These are phyloP conservation scores for Candida hungchunana DNA, from an alignment of 805 yeast genomes.

Conservation along the genomic window DNA sequence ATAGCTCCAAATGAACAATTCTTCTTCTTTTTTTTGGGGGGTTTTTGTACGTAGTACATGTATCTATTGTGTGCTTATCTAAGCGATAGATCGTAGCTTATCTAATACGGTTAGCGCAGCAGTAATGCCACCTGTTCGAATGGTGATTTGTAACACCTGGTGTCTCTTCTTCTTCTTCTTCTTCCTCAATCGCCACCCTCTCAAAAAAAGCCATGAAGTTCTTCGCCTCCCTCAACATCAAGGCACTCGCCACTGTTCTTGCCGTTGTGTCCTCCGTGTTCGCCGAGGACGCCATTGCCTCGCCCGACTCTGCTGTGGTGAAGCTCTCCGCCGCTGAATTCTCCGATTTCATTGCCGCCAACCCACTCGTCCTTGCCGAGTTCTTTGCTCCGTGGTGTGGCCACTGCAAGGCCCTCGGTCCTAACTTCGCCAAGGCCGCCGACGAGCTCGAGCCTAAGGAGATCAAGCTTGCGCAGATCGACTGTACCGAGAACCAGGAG, in stretches of 20 bases:
- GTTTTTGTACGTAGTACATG: neutral
- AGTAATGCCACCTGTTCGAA: neutral
- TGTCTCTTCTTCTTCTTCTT: conserved; percentile 1
- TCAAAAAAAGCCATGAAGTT: conserved; percentile 33
- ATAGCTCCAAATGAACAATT: conserved; percentile 12
- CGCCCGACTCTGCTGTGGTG: conserved; percentile 83
- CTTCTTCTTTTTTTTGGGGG: neutral
- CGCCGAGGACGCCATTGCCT: conserved; percentile 63
- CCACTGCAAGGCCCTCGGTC: conserved; percentile 86
- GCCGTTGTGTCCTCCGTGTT: conserved; percentile 30
- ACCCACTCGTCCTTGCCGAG: conserved; percentile 80
- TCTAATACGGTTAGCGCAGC: too few species aligned
- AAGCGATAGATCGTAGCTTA: too few species aligned
- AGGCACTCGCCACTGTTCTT: conserved; percentile 37
- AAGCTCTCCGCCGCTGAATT: conserved; percentile 67
- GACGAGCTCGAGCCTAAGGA: conserved; percentile 53
- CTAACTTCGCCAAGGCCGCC: conserved; percentile 74
- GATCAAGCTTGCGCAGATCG: conserved; percentile 76
- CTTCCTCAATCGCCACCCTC: neutral
- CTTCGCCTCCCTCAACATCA: conserved; percentile 28
- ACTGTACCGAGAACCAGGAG: conserved; percentile 74
- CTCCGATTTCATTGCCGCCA: conserved; percentile 57
- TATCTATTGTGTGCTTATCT: neutral
- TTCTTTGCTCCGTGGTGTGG: conserved; percentile 99
- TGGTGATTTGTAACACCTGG: neutral